Evolutionary conservation across 257 asterid genomes (phyloP).

Genomic region (Nicotiana tomentosiformis): DNA sequence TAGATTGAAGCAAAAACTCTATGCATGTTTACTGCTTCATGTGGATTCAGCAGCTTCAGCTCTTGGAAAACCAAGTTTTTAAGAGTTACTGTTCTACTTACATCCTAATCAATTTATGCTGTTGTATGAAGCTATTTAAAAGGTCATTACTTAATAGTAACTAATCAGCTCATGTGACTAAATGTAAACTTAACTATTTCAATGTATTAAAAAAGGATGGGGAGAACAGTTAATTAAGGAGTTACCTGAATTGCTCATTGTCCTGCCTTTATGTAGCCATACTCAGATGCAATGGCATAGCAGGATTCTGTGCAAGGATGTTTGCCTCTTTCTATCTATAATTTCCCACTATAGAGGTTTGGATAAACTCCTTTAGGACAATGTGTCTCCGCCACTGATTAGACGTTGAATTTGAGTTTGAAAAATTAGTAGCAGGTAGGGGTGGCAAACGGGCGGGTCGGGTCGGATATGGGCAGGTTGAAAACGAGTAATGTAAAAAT

Average conservation of each 20-base stretch:
- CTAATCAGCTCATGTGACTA: not conserved
- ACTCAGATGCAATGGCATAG: not conserved
- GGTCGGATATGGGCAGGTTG: too few species aligned
- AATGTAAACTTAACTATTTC: not conserved
- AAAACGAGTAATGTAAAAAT: too few species aligned
- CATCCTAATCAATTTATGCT: not conserved
- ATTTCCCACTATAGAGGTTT: too few species aligned
- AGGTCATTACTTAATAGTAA: not conserved
- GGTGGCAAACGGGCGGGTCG: too few species aligned
- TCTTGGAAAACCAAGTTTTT: slow-evolving; percentile 34
- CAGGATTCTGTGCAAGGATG: not conserved
- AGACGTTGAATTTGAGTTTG: not conserved
- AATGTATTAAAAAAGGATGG: not conserved
- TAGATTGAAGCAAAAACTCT: slow-evolving; percentile 68
- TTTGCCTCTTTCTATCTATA: not conserved
- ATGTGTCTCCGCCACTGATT: not conserved
- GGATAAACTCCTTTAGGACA: too few species aligned
- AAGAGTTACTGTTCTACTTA: not conserved
- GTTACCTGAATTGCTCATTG: not conserved
- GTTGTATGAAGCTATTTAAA: not conserved
- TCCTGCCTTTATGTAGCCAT: not conserved
- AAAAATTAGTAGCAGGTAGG: not conserved
- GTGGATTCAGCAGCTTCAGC: slow-evolving; percentile 85
- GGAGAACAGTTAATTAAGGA: not conserved
- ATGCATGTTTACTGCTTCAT: slow-evolving; percentile 70